These are phyloP conservation scores for Sphagnum tenellum DNA, from an alignment of 225 moss, liverwort and hornwort species.

Conservation along the genomic window DNA sequence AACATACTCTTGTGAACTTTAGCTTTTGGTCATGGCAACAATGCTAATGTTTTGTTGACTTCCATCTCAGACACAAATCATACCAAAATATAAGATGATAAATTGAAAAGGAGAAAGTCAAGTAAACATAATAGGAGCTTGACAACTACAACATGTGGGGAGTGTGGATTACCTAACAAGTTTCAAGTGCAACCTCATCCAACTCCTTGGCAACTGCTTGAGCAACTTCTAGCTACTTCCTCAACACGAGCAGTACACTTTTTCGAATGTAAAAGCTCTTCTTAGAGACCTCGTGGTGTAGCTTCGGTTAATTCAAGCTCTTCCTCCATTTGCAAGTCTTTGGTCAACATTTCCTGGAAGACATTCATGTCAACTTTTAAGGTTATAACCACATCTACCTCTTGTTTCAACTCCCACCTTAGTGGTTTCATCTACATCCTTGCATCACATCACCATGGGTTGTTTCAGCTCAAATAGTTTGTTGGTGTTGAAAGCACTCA, in stretches of 20 bases:
- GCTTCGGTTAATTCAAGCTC: constrained; percentile 22
- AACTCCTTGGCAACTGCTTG: constrained; percentile 50
- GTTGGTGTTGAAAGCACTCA: no score
- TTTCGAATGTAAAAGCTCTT: constrained; percentile 24
- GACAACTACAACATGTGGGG: not conserved
- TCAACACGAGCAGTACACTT: constrained; percentile 57
- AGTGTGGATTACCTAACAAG: constrained; percentile 43
- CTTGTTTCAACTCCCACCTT: constrained; percentile 24
- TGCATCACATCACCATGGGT: constrained; percentile 17
- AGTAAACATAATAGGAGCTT: no score
- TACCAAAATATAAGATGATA: no score
- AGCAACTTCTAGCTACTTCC: constrained; percentile 70
- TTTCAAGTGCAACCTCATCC: constrained; percentile 54
- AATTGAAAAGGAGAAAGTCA: no score
- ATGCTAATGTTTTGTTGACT: no score
- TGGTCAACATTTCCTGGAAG: constrained; percentile 36
- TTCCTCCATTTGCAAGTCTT: constrained; percentile 41
- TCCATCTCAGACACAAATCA: no score
- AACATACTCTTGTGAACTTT: no score
- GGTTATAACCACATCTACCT: no score
- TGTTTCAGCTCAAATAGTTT: constrained; percentile 23
- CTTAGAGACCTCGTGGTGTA: constrained; percentile 17
- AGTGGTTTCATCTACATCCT: constrained; percentile 42
- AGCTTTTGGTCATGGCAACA: no score
- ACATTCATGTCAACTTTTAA: constrained; percentile 23